Evolutionary conservation across 2,329 filamentous ascomycete species (phyloP), one percentile per base, ranked within the genome.

Genomic region (Colletotrichum lini): DNA sequence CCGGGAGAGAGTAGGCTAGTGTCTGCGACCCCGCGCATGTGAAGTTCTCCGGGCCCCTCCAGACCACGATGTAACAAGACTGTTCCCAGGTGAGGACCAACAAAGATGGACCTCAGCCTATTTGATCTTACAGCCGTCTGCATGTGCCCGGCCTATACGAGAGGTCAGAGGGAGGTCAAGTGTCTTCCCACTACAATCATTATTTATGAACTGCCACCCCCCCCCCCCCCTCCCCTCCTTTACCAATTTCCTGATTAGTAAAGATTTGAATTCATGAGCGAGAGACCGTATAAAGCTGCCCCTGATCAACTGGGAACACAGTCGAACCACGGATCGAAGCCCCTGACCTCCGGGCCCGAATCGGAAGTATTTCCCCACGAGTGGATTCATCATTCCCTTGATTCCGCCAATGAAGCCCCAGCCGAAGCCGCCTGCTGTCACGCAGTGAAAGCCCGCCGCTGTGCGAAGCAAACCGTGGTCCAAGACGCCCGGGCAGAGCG

Each of bases 341-440:
- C 23, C 23, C 8, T 26, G n/a, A 5, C 18, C 65, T 63, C 64
- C 68, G 64, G 23, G 5, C 18, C 26, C 53, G 52, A 63, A 63
- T 18, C 57, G 52, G 68, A 63, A 58, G 26, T 68, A 35, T 26
- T 23, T 42, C 63, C 50, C 54, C 62, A 23, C 7, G 52, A 26
- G 64, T 54, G 52, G 68, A 26, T 26, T 26, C 26, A 26, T 26
- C 26, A 21, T 15, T 52, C 26, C 35, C 15, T 10, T 10, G 65
- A 26, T 71, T 63, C 68, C 58, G 52, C 65, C 58, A 59, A 70
- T 61, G 15, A 57, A 42, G 53, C 3, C 47, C 15, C 15, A 23
- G 26, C 57, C 26, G 18, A 45, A 59, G 23, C 26, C 26, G 26
- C 26, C 26, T 23, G 23, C 15, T 35, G 23, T 23, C 26, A 7